Evolutionary conservation across 805 yeast species (phyloP).

Genomic region (Cyberlindnera subsufficiens): DNA sequence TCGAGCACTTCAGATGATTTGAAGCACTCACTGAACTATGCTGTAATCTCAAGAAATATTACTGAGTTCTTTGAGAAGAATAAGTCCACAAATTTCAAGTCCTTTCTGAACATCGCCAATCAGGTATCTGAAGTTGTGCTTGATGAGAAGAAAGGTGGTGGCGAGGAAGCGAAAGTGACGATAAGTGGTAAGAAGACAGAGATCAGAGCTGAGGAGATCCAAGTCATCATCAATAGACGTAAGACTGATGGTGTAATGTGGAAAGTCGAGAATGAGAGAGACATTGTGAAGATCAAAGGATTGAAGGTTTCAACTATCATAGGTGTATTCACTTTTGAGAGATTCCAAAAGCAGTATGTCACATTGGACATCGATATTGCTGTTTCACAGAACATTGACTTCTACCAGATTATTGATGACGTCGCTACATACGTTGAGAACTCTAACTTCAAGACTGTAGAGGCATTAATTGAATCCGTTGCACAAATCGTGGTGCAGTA

Average conservation of each 20-base stretch:
- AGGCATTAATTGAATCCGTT: constrained; percentile 76
- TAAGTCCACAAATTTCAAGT: constrained; percentile 31
- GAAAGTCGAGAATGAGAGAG: constrained; percentile 9
- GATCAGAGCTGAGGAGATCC: constrained; percentile 49
- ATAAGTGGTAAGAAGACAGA: constrained; percentile 48
- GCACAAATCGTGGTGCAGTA: constrained; percentile 47
- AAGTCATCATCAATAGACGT: constrained; percentile 33
- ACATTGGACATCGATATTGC: constrained; percentile 39
- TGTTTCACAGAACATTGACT: constrained; percentile 34
- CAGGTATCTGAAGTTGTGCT: constrained; percentile 39
- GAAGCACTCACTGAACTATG: constrained; percentile 80
- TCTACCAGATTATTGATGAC: constrained; percentile 40
- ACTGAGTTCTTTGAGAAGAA: constrained; percentile 41
- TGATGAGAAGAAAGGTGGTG: constrained; percentile 41
- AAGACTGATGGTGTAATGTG: constrained; percentile 12
- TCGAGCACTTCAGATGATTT: constrained; percentile 84
- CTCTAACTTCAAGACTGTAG: constrained; percentile 88
- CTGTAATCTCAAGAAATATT: constrained; percentile 69
- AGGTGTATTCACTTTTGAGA: constrained; percentile 90
- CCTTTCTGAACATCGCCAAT: constrained; percentile 36
- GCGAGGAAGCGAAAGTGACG: constrained; percentile 34
- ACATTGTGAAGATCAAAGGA: constrained; percentile 36
- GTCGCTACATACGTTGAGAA: constrained; percentile 59
- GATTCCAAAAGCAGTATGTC: constrained; percentile 76
- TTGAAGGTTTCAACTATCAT: constrained; percentile 68